Conservation (phyloP, 1,284 basidiomycete species). For the Meira nashicola region DNA sequence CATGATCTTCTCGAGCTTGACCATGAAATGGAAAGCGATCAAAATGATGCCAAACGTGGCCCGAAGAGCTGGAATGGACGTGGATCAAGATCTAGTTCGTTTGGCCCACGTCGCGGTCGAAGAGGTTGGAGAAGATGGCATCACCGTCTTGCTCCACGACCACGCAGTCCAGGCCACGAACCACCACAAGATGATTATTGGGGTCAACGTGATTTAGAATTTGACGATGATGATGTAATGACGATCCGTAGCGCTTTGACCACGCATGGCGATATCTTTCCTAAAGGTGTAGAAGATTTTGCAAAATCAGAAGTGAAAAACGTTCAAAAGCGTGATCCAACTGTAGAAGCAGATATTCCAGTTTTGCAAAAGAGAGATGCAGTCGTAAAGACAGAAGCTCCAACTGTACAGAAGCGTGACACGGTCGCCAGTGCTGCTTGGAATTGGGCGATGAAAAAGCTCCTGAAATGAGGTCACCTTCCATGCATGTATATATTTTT, state of each 20-base stretch:
- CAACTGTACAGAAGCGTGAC: too few species aligned
- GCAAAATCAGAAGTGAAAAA: not conserved
- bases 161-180: not conserved
- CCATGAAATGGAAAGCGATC: not conserved
- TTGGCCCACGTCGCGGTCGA: not conserved
- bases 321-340: not conserved
- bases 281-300: not conserved
- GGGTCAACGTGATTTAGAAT: not conserved
- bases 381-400: too few species aligned
- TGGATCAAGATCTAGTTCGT: not conserved
- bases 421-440: too few species aligned
- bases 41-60: not conserved
- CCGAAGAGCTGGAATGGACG: not conserved
- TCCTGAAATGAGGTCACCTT: too few species aligned
- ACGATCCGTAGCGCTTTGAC: not conserved
- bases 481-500: too few species aligned
- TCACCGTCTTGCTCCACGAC: not conserved
- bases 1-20: too few species aligned
- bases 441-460: too few species aligned
- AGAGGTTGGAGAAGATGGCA: not conserved
- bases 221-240: not conserved
- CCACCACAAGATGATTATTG: too few species aligned
- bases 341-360: not conserved
- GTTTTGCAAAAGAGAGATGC: not conserved
- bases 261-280: not conserved